These are phyloP conservation scores for Phytophthora pini DNA, from an alignment of 352 stramenopile species.

Conservation along the genomic window DNA sequence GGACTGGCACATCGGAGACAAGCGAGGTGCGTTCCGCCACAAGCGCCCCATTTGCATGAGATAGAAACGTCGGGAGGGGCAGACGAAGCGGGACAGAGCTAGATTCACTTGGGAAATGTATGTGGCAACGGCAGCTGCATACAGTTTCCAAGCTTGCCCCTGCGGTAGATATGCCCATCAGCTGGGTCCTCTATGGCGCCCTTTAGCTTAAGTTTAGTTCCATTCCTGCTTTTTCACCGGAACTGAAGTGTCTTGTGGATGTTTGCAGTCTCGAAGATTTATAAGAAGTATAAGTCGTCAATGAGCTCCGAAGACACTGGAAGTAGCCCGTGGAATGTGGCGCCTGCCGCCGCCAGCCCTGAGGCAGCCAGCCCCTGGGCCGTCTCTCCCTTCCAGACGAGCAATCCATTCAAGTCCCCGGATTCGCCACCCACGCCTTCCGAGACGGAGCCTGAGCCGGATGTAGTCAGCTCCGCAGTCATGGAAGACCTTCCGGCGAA, in stretches of 20 bases:
- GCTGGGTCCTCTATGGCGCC: background rate
- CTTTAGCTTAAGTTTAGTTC: background rate
- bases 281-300: conserved; percentile 73
- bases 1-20: conserved; percentile 75
- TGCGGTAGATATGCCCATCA: conserved; percentile 19
- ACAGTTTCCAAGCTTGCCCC: conserved; percentile 19
- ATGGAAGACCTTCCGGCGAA: conserved; percentile 31
- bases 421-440: conserved; percentile 11
- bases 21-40: conserved; percentile 55
- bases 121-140: background rate
- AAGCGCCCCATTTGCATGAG: conserved; percentile 15
- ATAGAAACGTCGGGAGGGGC: conserved; percentile 11
- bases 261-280: conserved; percentile 69
- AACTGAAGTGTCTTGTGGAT: conserved; percentile 20
- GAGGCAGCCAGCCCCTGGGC: conserved; percentile 42
- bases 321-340: conserved; percentile 64
- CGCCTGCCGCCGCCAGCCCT: conserved; percentile 36
- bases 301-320: conserved; percentile 41
- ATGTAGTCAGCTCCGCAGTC: conserved; percentile 37
- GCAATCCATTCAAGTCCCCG: conserved; percentile 41
- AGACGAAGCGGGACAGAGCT: conserved; percentile 14
- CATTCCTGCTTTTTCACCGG: conserved; percentile 24
- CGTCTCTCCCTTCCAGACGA: conserved; percentile 51
- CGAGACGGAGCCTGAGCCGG: conserved; percentile 41
- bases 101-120: conserved; percentile 5